Conservation (phyloP, 441 rosid species). For the Macaranga tanarius region DNA sequence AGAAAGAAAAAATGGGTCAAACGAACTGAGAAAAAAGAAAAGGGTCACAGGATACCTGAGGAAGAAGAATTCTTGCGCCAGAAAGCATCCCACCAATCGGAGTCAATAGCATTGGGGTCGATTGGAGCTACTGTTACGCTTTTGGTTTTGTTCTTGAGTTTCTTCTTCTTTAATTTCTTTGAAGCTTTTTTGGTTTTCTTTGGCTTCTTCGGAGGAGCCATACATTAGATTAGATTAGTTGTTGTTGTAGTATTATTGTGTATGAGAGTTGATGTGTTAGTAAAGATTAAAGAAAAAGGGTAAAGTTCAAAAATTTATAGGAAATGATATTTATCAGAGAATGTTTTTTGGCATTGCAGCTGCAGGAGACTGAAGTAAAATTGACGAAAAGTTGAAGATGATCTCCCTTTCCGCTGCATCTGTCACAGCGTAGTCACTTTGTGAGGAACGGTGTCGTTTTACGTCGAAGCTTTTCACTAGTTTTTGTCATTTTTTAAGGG, state of each 20-base stretch:
- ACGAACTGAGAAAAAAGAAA: not conserved
- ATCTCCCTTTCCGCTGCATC: no score
- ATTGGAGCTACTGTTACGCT: slow-evolving; percentile 41
- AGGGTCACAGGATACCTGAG: slow-evolving; percentile 46
- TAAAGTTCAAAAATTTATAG: no score
- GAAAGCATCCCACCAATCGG: slow-evolving; percentile 94
- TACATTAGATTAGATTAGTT: no score
- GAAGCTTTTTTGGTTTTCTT: slow-evolving; percentile 54
- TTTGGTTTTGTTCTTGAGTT: slow-evolving; percentile 28
- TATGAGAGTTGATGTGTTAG: not conserved
- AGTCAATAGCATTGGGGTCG: slow-evolving; percentile 68
- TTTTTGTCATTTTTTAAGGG: no score
- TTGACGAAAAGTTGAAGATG: no score
- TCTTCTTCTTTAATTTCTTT: slow-evolving; percentile 59
- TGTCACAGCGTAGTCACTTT: no score
- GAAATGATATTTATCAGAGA: no score
- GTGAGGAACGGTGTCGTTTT: no score
- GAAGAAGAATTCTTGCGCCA: slow-evolving; percentile 69
- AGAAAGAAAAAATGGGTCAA: not conserved
- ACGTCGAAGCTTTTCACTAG: no score
- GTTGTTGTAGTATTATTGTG: not conserved
- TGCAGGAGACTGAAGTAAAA: no score
- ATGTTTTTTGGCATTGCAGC: no score
- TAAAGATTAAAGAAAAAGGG: no score
- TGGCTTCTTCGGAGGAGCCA: slow-evolving; percentile 59